phyloP scores from a whole-genome alignment of 164 flowering plant species.

The Saururus chinensis region DNA sequence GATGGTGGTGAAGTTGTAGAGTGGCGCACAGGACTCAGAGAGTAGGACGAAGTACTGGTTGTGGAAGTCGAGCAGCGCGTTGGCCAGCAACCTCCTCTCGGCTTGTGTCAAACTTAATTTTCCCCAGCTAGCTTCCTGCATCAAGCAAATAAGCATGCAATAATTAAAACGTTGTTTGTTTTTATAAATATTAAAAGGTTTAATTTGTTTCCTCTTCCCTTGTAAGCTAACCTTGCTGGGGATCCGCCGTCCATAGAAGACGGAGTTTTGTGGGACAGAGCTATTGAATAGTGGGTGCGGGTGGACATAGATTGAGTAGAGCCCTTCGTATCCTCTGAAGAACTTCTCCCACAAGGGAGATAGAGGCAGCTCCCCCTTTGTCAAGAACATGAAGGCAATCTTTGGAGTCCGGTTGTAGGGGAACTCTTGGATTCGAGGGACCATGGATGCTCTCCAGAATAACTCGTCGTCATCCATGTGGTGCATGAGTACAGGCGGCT shows the following conservation, averaged over 20 bases:
- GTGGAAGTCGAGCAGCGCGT: conserved; percentile 63
- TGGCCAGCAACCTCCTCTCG: neutral
- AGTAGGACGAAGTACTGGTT: conserved; percentile 72
- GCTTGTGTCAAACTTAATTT: neutral
- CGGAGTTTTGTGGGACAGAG: conserved; percentile 25
- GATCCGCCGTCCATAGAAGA: conserved; percentile 38
- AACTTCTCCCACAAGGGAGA: conserved; percentile 60
- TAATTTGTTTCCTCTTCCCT: neutral
- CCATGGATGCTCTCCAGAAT: conserved; percentile 44
- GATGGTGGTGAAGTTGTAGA: conserved; percentile 60
- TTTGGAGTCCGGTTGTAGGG: conserved; percentile 32
- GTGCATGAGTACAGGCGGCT: conserved; percentile 22
- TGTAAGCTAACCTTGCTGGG: conserved; percentile 43
- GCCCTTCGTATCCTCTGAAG: conserved; percentile 42
- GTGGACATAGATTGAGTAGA: conserved; percentile 51
- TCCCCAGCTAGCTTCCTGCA: neutral
- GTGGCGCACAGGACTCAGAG: conserved; percentile 79
- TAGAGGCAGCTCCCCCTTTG: conserved; percentile 28
- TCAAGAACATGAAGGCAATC: conserved; percentile 57
- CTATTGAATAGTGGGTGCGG: conserved; percentile 34
- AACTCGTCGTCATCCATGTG: conserved; percentile 40
- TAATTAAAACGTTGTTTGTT: too few species aligned
- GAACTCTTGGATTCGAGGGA: conserved; percentile 15
- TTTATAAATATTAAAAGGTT: too few species aligned
- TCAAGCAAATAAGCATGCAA: neutral